Base-by-base conservation (phyloP, 345 rosid genomes). In the Bretschneidera sinensis region DNA sequence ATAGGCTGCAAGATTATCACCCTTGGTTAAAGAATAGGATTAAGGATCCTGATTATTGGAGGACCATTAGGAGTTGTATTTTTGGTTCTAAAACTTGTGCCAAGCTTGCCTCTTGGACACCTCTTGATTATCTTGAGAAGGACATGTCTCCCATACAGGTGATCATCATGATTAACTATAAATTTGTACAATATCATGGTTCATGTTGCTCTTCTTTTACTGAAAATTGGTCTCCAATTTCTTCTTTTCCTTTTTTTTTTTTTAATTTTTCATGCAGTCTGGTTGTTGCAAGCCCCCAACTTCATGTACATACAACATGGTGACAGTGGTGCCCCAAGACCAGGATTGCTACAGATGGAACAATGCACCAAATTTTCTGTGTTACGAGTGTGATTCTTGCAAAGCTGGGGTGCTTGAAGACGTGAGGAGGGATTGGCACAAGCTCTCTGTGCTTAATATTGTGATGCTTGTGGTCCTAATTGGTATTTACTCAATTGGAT, bases 261-360 rank as follows among this genome's bases (percentile, higher is more conserved):
- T 8, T 28, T 3, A 8, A 14, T 57, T 59, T 51, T 25, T 24
- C 33, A 19, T 24, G 63, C 68, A 86, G 99, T 90, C 99, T 0
- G 99, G 99, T 52, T 94, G 97, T 28, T 94, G 99, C 62, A 94
- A 90, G 79, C 99, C 99, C 47, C 96, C 97, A 6, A 88, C 96
- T 6, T 66, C 97, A 11, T 94, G 99, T 63, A 76, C 59, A 24
- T 90, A 94, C 81, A 75, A 80, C 74, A 63, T 50, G 68, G 89
- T 66, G 21, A 78, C 79, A 5, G 47, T 50, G 63, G 79, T 69
- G 53, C 54, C 79, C 0, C 99, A 90, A 61, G 97, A 90, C 58
- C 76, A 82, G 5, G 99, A 94, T 55, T 94, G 99, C 63, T 81
- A 86, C 60, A 55, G 70, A 33, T 94, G 99, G 99, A 90, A 78